A percentile compares a stretch with the other conserved stretches of the same genome.
phyloP scores from a whole-genome alignment of 2,329 filamentous ascomycete species.

The Xylogone sp. region DNA sequence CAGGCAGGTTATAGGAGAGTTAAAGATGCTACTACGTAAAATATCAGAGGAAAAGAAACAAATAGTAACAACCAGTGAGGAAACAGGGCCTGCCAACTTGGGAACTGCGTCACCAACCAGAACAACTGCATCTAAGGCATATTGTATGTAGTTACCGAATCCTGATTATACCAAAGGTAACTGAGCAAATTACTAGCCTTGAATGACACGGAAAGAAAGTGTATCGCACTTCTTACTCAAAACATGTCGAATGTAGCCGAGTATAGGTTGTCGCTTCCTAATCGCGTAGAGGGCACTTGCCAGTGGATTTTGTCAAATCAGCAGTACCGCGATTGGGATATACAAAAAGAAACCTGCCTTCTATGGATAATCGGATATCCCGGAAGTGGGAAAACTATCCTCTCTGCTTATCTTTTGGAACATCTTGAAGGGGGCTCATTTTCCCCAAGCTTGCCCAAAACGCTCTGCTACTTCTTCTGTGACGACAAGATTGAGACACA shows the following conservation, averaged over 20 bases:
- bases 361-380: slow-evolving; percentile 35
- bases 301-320: slow-evolving; percentile 30
- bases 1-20: slow-evolving; percentile 13
- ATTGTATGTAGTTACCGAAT: slow-evolving; percentile 9
- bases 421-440: slow-evolving; percentile 17
- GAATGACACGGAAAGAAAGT: slow-evolving; percentile 28
- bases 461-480: slow-evolving; percentile 30
- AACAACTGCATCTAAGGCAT: slow-evolving; percentile 5
- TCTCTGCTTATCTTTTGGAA: slow-evolving; percentile 30
- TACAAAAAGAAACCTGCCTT: slow-evolving; percentile 22
- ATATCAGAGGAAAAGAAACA: slow-evolving; percentile 4
- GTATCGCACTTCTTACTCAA: slow-evolving; percentile 26
- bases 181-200: slow-evolving; percentile 23
- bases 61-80: background rate
- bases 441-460: slow-evolving; percentile 5
- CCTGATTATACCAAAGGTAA: background rate
- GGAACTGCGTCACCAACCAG: too few relatives aligned
- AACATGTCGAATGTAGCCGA: slow-evolving; percentile 26
- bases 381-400: slow-evolving; percentile 34
- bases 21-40: slow-evolving; percentile 21
- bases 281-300: slow-evolving; percentile 31
- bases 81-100: background rate
- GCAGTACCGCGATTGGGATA: slow-evolving; percentile 27
- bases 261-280: slow-evolving; percentile 26
- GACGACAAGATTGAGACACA: slow-evolving; percentile 32